These are phyloP conservation scores for Cucumis melo DNA, from an alignment of 306 rosid genomes.

Conservation along the genomic window DNA sequence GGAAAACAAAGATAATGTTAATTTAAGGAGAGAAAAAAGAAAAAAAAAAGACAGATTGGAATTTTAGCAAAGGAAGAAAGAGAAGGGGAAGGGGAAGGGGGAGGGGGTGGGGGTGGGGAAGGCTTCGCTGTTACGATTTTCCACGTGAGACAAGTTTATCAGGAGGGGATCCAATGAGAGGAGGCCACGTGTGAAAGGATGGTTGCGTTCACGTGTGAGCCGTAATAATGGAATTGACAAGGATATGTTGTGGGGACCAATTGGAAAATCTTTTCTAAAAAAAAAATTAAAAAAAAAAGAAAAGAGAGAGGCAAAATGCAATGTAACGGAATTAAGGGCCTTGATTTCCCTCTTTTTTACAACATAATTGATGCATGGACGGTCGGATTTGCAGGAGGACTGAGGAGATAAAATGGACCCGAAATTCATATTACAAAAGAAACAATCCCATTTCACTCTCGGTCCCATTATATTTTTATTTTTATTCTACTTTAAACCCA, in stretches of 20 bases:
- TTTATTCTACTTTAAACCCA: background rate
- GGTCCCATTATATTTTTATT: background rate
- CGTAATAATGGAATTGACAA: conserved; percentile 5
- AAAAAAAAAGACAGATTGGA: conserved; percentile 9
- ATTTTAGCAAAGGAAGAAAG: background rate
- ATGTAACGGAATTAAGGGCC: background rate
- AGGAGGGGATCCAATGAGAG: background rate
- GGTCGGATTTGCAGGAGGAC: background rate
- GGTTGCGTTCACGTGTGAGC: conserved; percentile 4
- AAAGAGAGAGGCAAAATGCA: background rate
- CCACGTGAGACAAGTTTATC: conserved; percentile 1
- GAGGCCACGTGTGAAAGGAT: background rate
- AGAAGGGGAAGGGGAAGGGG: too few species aligned
- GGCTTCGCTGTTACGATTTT: background rate
- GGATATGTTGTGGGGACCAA: conserved; percentile 2
- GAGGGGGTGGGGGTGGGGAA: background rate
- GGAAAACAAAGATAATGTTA: background rate
- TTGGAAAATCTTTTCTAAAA: too few species aligned
- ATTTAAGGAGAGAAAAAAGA: too few species aligned
- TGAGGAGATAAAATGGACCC: background rate
- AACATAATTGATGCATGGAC: background rate
- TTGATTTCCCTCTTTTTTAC: background rate
- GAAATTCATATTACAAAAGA: background rate
- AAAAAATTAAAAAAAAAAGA: background rate
- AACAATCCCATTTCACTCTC: background rate